Base-by-base conservation (phyloP, 441 rosid genomes). In the Eutrema salsugineum region DNA sequence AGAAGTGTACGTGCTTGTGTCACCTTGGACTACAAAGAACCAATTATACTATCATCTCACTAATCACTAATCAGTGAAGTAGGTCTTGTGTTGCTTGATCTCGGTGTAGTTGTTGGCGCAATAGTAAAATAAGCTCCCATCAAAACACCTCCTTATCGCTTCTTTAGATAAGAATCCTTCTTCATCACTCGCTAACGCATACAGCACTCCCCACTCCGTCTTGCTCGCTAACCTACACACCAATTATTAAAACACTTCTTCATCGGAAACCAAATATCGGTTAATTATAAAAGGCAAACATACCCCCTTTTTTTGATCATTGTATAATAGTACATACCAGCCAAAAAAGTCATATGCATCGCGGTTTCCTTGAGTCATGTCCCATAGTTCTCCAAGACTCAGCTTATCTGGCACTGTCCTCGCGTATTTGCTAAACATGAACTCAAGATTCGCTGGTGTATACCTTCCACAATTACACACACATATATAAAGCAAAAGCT, bases 121-220 rank as follows among this genome's bases (percentile, higher is more conserved):
- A 58, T 80, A 80, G 11, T 75, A 69, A 35, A 83, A 80, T 56
- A 83, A 78, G 60, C 80, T 80, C 20, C 83, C 86, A 53, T 80
- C 86, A 10, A 83, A 80, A 66, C 82, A 83, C 27, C 81, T 27
- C 12, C 84, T 79, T 47, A 76, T 71, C 0, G 86, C 82, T 78
- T 80, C 84, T 66, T 83, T 83, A 0, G 79, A 62, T 49, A 80
- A 66, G 48, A 54, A 76, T 16, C 84, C 82, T 50, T 83, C 77
- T 33, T 78, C 71, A 15, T 78, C 83, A 68, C 73, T 65, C 12
- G 83, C 83, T 42, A 82, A 73, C 8, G 48, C 19, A 42, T 82
- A 79, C 38, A 82, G 56, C 28, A 51, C 36, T 57, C 80, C 80
- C 82, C 86, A 82, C 38, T 80, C 83, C 43, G 42, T 39, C 39